Base-by-base conservation (phyloP, 2,329 filamentous ascomycete genomes). In the Neopestalotiopsis sp. region DNA sequence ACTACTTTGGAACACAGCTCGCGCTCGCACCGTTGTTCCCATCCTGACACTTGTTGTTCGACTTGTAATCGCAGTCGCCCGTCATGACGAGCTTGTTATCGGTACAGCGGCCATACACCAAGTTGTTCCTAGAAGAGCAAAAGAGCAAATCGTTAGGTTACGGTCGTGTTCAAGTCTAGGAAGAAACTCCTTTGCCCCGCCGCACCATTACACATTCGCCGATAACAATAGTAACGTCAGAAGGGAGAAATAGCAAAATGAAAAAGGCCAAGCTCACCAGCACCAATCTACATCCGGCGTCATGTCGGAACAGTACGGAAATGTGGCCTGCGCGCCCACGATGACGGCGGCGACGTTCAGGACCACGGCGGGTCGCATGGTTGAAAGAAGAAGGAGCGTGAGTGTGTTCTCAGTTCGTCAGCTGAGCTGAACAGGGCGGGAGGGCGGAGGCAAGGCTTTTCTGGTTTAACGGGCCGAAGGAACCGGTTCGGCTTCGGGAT, bases 41-140 rank as follows among this genome's bases (percentile, higher is more conserved):
- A 17, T 62, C 59, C 10, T n/a, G 12, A 20, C 59, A 62, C 59
- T 13, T 62, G 14, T 17, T 14, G 6, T 64, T 20, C 5, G 38
- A 24, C 12, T 49, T 64, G 61, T 64, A 64, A 20, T 49, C 61
- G 40, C 61, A 64, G 14, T 64, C 61, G 61, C 40, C 17, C 4
- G 17, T 49, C 38, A 28, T 10, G 38, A 64, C 61, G 9, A 64
- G 61, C 40, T 64, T 64, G 61, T 64, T 49, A n/a, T 64, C 38
- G n/a, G 49, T 38, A 13, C 61, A 64, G 20, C 28, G 20, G 5
- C 61, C 61, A 13, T 64, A 64, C 1, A 64, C 17, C 9, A 64
- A 13, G 20, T 38, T 24, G 61, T 64, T 64, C 61, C 61, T 64
- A 45, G 0, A 32, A 2, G 20, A 20, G 28, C 13, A n/a, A 38